Evolutionary conservation across 2,329 filamentous ascomycete genomes (phyloP).

Genomic region (Curvularia lunata): DNA sequence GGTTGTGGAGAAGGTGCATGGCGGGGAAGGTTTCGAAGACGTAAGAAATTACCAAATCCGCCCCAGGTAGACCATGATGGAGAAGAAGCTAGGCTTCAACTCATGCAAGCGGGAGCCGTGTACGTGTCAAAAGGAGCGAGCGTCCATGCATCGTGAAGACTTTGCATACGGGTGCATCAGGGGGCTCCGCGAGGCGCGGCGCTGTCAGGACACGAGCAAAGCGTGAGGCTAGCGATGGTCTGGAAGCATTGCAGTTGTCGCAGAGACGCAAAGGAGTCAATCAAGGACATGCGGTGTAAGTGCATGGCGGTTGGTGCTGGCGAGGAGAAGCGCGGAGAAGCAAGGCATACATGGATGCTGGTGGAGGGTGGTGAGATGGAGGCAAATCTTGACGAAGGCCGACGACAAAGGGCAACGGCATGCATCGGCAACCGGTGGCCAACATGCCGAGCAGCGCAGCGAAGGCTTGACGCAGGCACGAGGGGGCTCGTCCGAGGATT

Average conservation of each 20-base stretch:
- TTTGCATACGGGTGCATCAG: slow-evolving; percentile 26
- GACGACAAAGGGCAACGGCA: slow-evolving; percentile 20
- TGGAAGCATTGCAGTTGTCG: background rate
- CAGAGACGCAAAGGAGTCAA: background rate
- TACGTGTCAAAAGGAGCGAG: slow-evolving; percentile 26
- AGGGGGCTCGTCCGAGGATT: slow-evolving; percentile 34
- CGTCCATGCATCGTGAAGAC: slow-evolving; percentile 28
- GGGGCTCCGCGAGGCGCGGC: slow-evolving; percentile 9
- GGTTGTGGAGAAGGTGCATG: slow-evolving; percentile 37
- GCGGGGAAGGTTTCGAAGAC: slow-evolving; percentile 47
- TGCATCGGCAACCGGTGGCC: slow-evolving; percentile 19
- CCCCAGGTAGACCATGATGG: slow-evolving; percentile 26
- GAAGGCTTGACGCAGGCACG: slow-evolving; percentile 29
- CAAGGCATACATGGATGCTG: background rate
- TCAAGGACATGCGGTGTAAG: background rate
- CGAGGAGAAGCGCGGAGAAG: slow-evolving; percentile 26
- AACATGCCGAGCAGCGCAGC: slow-evolving; percentile 20
- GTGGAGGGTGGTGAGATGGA: slow-evolving; percentile 21
- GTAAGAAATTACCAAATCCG: slow-evolving; percentile 45
- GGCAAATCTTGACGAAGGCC: slow-evolving; percentile 15
- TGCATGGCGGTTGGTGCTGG: background rate
- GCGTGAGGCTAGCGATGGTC: background rate
- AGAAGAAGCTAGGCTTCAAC: slow-evolving; percentile 25
- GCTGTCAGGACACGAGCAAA: background rate
- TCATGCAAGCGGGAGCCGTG: slow-evolving; percentile 27